Percentiles rank a stretch among this genome's conserved stretches.
Conservation (phyloP, 2,329 filamentous ascomycete species). For the Exophiala bonariae region DNA sequence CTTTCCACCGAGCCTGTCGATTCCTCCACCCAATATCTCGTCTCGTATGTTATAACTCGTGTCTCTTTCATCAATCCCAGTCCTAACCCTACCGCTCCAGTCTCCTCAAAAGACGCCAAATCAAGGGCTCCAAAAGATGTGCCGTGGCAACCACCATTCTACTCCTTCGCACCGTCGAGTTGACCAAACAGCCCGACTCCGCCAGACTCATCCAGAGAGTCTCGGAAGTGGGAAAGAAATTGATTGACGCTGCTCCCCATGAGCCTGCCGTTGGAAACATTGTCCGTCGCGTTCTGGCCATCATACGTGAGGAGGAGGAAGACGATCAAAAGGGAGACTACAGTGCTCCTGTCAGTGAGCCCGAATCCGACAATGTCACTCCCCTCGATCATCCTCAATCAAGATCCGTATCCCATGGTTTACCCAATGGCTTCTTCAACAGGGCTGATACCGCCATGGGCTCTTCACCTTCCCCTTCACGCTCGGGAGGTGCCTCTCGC, state of each 20-base stretch:
- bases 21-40: constrained; percentile 67
- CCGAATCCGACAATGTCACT: constrained; percentile 49
- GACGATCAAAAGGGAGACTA: constrained; percentile 66
- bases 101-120: constrained; percentile 86
- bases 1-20: constrained; percentile 76
- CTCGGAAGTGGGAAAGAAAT: constrained; percentile 71
- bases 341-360: constrained; percentile 59
- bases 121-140: constrained; percentile 82
- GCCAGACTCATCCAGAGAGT: constrained; percentile 78
- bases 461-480: constrained; percentile 29
- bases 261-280: constrained; percentile 95
- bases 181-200: constrained; percentile 75
- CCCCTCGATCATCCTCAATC: constrained; percentile 27
- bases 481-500: constrained; percentile 42
- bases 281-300: constrained; percentile 80
- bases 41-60: constrained; percentile 13
- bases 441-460: constrained; percentile 4
- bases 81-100: constrained; percentile 44
- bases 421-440: constrained; percentile 11
- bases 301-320: constrained; percentile 88
- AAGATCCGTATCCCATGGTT: constrained; percentile 6
- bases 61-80: neutral
- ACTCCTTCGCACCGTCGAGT: constrained; percentile 80
- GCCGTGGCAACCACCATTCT: constrained; percentile 89
- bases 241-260: constrained; percentile 80